Conservation (phyloP, 2,329 filamentous ascomycete species). For the Rhytidhysteron rufulum region DNA sequence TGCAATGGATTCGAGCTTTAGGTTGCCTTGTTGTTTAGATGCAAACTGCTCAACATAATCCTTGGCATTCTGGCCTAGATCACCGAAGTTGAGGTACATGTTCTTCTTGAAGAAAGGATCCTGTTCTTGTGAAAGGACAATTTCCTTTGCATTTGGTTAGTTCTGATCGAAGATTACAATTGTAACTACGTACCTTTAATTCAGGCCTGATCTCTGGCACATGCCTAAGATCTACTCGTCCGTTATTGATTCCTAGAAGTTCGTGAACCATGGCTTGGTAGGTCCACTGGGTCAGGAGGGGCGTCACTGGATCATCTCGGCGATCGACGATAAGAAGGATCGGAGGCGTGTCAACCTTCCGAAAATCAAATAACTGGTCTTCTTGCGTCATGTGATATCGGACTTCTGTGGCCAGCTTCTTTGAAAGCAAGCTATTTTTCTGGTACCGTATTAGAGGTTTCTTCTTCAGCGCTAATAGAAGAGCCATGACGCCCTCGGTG, state of each 20-base stretch:
- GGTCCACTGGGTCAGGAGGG: conserved; percentile 94
- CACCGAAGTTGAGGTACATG: conserved; percentile 97
- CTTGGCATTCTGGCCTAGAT: conserved; percentile 93
- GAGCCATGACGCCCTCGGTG: conserved; percentile 80
- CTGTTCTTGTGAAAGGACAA: conserved; percentile 93
- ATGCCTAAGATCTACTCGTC: conserved; percentile 82
- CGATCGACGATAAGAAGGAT: conserved; percentile 88
- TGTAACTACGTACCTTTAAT: conserved; percentile 51
- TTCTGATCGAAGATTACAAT: neutral
- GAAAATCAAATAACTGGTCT: conserved; percentile 93
- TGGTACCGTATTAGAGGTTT: conserved; percentile 91
- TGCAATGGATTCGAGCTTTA: conserved; percentile 92
- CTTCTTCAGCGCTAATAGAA: conserved; percentile 89
- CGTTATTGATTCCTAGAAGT: conserved; percentile 87
- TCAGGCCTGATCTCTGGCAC: conserved; percentile 83
- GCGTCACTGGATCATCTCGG: conserved; percentile 90
- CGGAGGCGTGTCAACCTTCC: conserved; percentile 89
- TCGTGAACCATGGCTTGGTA: conserved; percentile 99
- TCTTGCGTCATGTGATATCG: conserved; percentile 93
- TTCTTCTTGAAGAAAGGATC: conserved; percentile 99
- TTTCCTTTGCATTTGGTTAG: conserved; percentile 55
- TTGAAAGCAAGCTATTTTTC: conserved; percentile 83
- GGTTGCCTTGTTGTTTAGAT: conserved; percentile 91
- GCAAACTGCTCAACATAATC: conserved; percentile 99
- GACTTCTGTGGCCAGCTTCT: conserved; percentile 90